phyloP scores from a whole-genome alignment of 306 rosid species.

The Castanospermum australe region DNA sequence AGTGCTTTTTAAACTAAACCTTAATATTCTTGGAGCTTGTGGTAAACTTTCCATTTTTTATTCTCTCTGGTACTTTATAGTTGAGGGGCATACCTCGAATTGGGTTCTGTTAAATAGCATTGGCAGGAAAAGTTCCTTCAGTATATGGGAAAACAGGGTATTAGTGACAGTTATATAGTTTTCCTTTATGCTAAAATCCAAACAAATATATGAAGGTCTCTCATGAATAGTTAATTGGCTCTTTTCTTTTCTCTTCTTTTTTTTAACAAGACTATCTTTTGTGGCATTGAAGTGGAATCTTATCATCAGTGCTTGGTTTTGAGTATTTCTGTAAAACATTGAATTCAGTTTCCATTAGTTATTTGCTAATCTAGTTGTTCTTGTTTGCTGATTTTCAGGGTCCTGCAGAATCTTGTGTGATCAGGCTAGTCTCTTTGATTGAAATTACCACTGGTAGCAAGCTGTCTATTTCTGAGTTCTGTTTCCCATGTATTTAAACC shows the following conservation, averaged over 20 bases:
- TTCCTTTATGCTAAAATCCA: neutral
- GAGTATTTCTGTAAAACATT: neutral
- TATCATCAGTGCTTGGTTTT: neutral
- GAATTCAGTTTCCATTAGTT: slow-evolving; percentile 14
- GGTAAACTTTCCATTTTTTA: slow-evolving; percentile 15
- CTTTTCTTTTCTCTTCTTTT: neutral
- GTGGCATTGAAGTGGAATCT: slow-evolving; percentile 15
- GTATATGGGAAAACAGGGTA: neutral
- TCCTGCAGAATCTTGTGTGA: neutral
- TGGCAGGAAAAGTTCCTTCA: too few species aligned
- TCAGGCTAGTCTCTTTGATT: slow-evolving; percentile 17
- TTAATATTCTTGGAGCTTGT: slow-evolving; percentile 4
- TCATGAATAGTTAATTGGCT: neutral
- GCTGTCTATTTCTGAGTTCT: neutral
- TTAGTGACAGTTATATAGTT: neutral
- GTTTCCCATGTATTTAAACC: slow-evolving; percentile 21
- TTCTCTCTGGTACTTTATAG: slow-evolving; percentile 1
- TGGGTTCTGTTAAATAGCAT: slow-evolving; percentile 1
- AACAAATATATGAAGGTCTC: neutral
- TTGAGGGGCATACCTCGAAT: neutral
- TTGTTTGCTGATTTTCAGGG: slow-evolving; percentile 42
- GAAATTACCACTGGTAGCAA: slow-evolving; percentile 6
- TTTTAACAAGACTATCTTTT: neutral
- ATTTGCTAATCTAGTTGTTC: slow-evolving; percentile 19
- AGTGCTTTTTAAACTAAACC: slow-evolving; percentile 3